phyloP scores from a whole-genome alignment of 495 filamentous ascomycete genomes.

The Bathelium albidoporum region DNA sequence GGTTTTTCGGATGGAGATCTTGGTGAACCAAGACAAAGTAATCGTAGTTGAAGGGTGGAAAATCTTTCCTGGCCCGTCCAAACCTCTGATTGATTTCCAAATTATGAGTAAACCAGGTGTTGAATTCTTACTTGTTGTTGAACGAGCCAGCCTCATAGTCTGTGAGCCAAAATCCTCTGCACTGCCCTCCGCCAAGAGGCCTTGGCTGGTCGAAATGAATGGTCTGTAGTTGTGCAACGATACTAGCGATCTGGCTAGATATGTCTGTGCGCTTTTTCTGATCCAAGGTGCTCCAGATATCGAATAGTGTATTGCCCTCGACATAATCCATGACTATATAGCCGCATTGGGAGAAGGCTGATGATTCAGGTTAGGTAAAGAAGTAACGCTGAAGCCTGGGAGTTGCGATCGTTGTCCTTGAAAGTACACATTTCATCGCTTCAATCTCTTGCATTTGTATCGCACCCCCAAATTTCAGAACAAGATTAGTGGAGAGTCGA shows the following conservation, averaged over 20 bases:
- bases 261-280: background rate
- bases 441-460: background rate
- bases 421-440: slow-evolving; percentile 1
- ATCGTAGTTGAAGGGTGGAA: background rate
- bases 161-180: slow-evolving; percentile 1
- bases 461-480: background rate
- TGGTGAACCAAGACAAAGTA: background rate
- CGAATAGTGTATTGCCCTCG: background rate
- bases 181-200: background rate
- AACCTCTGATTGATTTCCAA: background rate
- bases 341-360: background rate
- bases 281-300: background rate
- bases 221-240: background rate
- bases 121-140: background rate
- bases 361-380: background rate
- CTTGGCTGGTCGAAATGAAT: background rate
- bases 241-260: background rate
- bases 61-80: background rate
- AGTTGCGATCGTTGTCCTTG: background rate
- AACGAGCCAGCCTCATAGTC: background rate
- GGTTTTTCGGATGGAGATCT: background rate
- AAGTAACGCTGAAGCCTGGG: background rate
- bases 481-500: background rate
- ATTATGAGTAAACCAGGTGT: background rate
- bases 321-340: slow-evolving; percentile 2